phyloP scores from a whole-genome alignment of 2,329 filamentous ascomycete species.

The Alternaria arbusti region DNA sequence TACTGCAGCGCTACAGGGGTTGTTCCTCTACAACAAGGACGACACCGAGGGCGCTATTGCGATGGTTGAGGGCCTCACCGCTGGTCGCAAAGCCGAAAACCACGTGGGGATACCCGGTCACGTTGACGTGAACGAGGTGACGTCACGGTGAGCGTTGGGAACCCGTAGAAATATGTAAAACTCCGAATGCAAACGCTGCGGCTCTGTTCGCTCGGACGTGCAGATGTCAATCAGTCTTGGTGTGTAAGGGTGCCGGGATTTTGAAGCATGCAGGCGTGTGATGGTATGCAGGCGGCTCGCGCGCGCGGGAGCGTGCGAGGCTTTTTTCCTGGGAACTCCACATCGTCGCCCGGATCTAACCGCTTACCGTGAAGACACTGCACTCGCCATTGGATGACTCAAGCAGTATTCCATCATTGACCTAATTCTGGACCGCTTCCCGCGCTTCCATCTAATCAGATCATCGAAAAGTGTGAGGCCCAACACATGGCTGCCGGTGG shows the following conservation, averaged over 20 bases:
- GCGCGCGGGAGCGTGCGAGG: constrained; percentile 7
- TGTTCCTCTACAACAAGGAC: constrained; percentile 95
- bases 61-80: constrained; percentile 71
- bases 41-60: constrained; percentile 84
- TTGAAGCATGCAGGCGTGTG: constrained; percentile 6
- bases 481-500: constrained; percentile 5
- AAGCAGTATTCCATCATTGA: neutral
- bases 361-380: constrained; percentile 8
- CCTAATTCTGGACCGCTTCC: constrained; percentile 4
- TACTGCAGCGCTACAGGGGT: constrained; percentile 88
- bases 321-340: constrained; percentile 5
- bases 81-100: constrained; percentile 31
- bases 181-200: neutral
- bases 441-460: constrained; percentile 34
- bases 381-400: constrained; percentile 1
- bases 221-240: constrained; percentile 3
- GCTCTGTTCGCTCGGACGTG: neutral
- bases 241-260: neutral
- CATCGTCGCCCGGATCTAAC: constrained; percentile 14
- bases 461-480: constrained; percentile 17
- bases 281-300: constrained; percentile 18
- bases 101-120: constrained; percentile 42
- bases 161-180: constrained; percentile 6
- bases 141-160: neutral
- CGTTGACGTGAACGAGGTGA: constrained; percentile 33